Base-by-base conservation (phyloP, 1,284 basidiomycete genomes). In the Boletus semigastroideus region DNA sequence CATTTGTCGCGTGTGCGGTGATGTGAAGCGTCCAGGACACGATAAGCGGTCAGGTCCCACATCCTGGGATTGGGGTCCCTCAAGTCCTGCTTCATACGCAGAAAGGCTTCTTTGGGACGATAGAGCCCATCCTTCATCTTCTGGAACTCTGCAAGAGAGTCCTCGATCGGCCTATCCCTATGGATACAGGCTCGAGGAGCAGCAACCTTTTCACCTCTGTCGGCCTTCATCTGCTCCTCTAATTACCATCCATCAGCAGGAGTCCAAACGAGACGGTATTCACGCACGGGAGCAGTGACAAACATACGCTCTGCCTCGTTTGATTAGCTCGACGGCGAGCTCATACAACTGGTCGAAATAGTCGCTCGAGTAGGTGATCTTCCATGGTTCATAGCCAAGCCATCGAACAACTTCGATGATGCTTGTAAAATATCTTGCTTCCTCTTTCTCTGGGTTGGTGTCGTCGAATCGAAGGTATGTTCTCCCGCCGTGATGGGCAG, bases 21-120 rank as follows among this genome's bases (percentile, higher is more conserved):
- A 72, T 99, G 97, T 37, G 91, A 84, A 7, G 92, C 85, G 48
- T 90, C 82, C 53, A 99, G 80, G 40, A 98, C 93, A 33, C 97
- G 87, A 70, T 99, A 99, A 16, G 96, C 96, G 43, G 98, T 92
- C 52, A 98, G 73, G 73, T 99, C 97, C 97, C 97, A 99, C 96
- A 99, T 98, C 74, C 96, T 94, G 22, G 97, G 96, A 72, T 99
- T 99, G 12, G 91, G 90, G 55, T 93, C 91, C 48, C 84, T 79
- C 36, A 99, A 74, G 68, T 99, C 92, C 76, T 96, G 93, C 76
- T 99, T 99, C 97, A 99, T 99, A 42, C 97, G 85, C 47, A 99
- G 74, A 59, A 90, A 92, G 17, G 91, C 94, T 71, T 94, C 86
- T 62, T 94, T 94, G 40, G 94, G 93, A 49, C 84, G 78, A 73